These are phyloP conservation scores for Populus pruinosa DNA, from an alignment of 345 rosid species.

Conservation along the genomic window DNA sequence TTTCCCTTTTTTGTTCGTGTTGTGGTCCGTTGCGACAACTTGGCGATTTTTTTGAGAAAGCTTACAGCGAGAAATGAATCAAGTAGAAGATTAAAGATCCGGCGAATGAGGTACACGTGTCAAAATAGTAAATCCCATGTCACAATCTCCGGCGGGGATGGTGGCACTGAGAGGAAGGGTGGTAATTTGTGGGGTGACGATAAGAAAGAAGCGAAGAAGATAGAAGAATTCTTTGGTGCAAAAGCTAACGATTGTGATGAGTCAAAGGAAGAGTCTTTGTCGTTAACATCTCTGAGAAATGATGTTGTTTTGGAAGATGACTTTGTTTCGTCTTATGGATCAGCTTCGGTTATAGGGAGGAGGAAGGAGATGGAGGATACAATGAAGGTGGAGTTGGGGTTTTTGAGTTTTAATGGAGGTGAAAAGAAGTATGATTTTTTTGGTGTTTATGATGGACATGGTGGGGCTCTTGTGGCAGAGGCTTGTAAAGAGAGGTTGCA, in stretches of 20 bases:
- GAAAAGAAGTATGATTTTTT: constrained; percentile 41
- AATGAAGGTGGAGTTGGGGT: constrained; percentile 46
- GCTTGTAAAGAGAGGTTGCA: constrained; percentile 61
- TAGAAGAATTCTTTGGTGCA: neutral
- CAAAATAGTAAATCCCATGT: constrained; percentile 10
- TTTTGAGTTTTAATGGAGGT: constrained; percentile 18
- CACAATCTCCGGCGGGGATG: constrained; percentile 4
- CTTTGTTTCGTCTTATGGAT: constrained; percentile 33
- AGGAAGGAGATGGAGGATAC: constrained; percentile 71
- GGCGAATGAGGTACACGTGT: constrained; percentile 29
- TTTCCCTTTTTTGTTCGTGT: too few species aligned
- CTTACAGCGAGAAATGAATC: constrained; percentile 14
- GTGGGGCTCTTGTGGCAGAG: constrained; percentile 60
- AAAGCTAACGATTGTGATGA: constrained; percentile 1
- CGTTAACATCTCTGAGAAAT: constrained; percentile 22
- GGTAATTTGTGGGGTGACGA: neutral
- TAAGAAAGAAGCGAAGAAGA: neutral
- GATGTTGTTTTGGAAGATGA: constrained; percentile 12
- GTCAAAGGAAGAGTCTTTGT: constrained; percentile 23
- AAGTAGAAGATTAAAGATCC: constrained; percentile 25
- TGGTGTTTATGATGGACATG: constrained; percentile 72
- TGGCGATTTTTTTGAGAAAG: neutral
- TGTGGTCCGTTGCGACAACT: neutral
- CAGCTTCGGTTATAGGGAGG: constrained; percentile 57
- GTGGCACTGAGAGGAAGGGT: neutral